A percentile compares a stretch with the other conserved stretches of the same genome.
Evolutionary conservation across 2,329 filamentous ascomycete species (phyloP).

Genomic region (Fonsecaea pedrosoi): DNA sequence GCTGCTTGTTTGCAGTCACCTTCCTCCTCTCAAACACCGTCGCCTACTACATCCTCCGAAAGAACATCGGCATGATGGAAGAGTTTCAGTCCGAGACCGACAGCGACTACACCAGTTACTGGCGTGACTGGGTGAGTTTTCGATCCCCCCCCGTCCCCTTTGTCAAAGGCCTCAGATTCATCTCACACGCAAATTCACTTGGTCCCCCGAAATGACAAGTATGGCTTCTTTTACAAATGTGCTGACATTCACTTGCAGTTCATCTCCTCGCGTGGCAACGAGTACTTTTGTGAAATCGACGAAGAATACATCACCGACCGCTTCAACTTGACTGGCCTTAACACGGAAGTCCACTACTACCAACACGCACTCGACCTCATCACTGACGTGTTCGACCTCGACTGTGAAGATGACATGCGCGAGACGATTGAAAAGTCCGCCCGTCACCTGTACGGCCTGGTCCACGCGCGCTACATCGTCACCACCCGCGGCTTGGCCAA

Average conservation of each 20-base stretch:
- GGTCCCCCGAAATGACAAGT: not conserved
- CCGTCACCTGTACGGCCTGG: slow-evolving; percentile 90
- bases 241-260: slow-evolving; percentile 67
- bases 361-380: slow-evolving; percentile 98
- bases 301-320: slow-evolving; percentile 98
- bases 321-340: slow-evolving; percentile 96
- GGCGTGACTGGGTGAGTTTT: slow-evolving; percentile 93
- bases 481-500: slow-evolving; percentile 92
- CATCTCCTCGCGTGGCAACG: slow-evolving; percentile 95
- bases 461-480: slow-evolving; percentile 95
- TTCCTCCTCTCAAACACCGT: not conserved
- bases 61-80: slow-evolving; percentile 69
- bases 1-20: not conserved
- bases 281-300: slow-evolving; percentile 99
- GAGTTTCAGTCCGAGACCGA: slow-evolving; percentile 98
- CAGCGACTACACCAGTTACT: slow-evolving; percentile 99
- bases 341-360: slow-evolving; percentile 97
- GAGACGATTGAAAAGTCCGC: slow-evolving; percentile 98
- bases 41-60: not conserved
- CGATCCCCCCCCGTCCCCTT: not conserved
- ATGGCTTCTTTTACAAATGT: not conserved
- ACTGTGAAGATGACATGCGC: slow-evolving; percentile 97
- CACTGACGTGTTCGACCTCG: slow-evolving; percentile 97
- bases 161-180: slow-evolving; percentile 1
- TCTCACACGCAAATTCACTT: not conserved